Evolutionary conservation across 441 rosid genomes (phyloP).

Genomic region (Croton setiger): DNA sequence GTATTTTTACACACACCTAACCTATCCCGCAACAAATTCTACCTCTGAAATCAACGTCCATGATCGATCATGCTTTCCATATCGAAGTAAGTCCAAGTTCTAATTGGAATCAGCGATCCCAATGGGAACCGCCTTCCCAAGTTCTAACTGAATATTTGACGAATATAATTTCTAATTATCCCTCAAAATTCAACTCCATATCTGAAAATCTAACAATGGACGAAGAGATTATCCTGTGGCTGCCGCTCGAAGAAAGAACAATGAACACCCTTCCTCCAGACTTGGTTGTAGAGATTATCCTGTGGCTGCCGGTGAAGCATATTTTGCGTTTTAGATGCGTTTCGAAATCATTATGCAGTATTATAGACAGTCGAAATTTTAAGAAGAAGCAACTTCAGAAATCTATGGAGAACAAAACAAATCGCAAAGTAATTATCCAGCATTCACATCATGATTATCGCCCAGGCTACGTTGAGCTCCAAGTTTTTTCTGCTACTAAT

Average conservation of each 20-base stretch:
- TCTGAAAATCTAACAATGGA: too few relatives aligned
- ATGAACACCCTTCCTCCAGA: not conserved
- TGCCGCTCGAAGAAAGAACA: not conserved
- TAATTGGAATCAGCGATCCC: too few relatives aligned
- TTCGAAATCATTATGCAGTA: not conserved
- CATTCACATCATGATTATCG: not conserved
- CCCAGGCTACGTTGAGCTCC: not conserved
- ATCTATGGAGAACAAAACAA: not conserved
- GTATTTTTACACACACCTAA: too few relatives aligned
- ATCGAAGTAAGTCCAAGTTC: too few relatives aligned
- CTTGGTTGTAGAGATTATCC: not conserved
- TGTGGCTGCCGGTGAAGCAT: not conserved
- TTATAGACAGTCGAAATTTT: not conserved
- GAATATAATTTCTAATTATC: too few relatives aligned
- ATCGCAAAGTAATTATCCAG: not conserved
- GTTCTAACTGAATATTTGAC: too few relatives aligned
- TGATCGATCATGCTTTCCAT: too few relatives aligned
- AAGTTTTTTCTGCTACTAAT: not conserved
- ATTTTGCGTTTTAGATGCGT: not conserved
- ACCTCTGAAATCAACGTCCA: too few relatives aligned
- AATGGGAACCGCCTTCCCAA: too few relatives aligned
- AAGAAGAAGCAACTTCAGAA: not conserved
- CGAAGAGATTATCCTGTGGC: constrained; percentile 63
- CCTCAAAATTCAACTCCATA: too few relatives aligned
- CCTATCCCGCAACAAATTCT: too few relatives aligned